These are phyloP conservation scores for Heracleum sosnowskyi DNA, from an alignment of 129 eudicot genomes.

Conservation along the genomic window DNA sequence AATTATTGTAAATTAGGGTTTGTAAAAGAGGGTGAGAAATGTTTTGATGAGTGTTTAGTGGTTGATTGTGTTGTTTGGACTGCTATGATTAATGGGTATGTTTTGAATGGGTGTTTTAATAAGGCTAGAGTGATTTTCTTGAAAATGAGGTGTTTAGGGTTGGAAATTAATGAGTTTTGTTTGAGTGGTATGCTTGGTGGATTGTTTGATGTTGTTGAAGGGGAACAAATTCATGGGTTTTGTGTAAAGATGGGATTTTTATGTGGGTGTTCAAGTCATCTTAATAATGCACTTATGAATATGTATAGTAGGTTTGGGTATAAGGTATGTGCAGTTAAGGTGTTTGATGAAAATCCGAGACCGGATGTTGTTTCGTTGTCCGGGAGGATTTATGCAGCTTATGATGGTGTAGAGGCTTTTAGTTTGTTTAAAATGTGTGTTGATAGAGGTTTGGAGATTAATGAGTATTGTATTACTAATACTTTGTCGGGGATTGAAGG, in stretches of 20 bases:
- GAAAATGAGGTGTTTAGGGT: conserved; percentile 29
- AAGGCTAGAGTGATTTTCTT: conserved; percentile 24
- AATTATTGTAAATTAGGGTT: conserved; percentile 28
- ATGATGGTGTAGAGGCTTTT: conserved; percentile 36
- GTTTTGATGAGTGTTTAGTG: conserved; percentile 36
- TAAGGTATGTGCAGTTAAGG: conserved; percentile 20
- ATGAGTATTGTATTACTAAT: conserved; percentile 35
- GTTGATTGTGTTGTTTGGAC: conserved; percentile 48
- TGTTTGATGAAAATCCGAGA: conserved; percentile 46
- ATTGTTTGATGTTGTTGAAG: conserved; percentile 29
- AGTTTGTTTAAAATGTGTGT: conserved; percentile 22
- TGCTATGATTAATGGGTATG: conserved; percentile 44
- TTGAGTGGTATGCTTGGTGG: conserved; percentile 31
- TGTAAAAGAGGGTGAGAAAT: conserved; percentile 28
- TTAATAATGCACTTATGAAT: conserved; percentile 36
- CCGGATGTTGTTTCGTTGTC: conserved; percentile 48
- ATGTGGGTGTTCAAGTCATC: conserved; percentile 34
- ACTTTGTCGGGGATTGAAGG: conserved; percentile 26
- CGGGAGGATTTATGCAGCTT: conserved; percentile 32
- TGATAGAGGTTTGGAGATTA: conserved; percentile 21
- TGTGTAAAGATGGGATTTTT: conserved; percentile 31
- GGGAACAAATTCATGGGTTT: conserved; percentile 38
- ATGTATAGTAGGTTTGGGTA: conserved; percentile 42
- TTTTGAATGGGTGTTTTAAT: conserved; percentile 29
- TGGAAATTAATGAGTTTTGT: conserved; percentile 38